phyloP scores from a whole-genome alignment of 2,329 filamentous ascomycete species.

The Lachnellula arida region DNA sequence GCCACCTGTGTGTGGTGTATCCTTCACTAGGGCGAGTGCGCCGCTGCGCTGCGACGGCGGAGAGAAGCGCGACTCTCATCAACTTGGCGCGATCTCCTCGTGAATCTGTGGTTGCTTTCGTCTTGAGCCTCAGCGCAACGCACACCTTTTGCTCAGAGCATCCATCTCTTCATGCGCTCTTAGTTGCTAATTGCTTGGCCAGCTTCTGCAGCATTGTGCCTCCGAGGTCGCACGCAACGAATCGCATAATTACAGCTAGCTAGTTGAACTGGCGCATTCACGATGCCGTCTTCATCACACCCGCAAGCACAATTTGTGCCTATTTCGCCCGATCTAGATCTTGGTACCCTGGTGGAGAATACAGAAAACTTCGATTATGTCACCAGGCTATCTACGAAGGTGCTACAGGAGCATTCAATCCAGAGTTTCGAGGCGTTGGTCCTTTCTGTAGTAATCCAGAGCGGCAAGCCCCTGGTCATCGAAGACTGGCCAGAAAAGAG shows the following conservation, averaged over 20 bases:
- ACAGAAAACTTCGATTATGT: conserved; percentile 86
- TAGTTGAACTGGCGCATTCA: conserved; percentile 21
- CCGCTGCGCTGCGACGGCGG: not conserved
- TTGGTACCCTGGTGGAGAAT: conserved; percentile 68
- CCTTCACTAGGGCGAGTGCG: not conserved
- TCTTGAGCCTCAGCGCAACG: not conserved
- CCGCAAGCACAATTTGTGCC: conserved; percentile 89
- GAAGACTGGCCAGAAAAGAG: conserved; percentile 73
- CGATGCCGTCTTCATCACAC: conserved; percentile 70
- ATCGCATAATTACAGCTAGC: not conserved
- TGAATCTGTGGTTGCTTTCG: not conserved
- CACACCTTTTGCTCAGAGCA: not conserved
- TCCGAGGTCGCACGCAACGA: not conserved
- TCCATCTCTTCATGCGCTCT: not conserved
- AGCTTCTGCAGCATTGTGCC: not conserved
- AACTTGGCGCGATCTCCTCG: not conserved
- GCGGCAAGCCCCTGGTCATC: conserved; percentile 84
- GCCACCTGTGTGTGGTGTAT: not conserved
- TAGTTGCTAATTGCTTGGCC: not conserved
- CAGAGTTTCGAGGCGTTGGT: conserved; percentile 84
- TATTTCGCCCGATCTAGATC: conserved; percentile 78
- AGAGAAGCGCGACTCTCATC: not conserved
- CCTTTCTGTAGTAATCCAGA: conserved; percentile 75
- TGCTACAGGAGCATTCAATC: conserved; percentile 71
- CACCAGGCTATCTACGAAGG: conserved; percentile 70